A percentile compares a stretch with the other conserved stretches of the same genome.
These are phyloP conservation scores for Fusarium sp. DNA, from an alignment of 2,329 filamentous ascomycete genomes.

Conservation along the genomic window DNA sequence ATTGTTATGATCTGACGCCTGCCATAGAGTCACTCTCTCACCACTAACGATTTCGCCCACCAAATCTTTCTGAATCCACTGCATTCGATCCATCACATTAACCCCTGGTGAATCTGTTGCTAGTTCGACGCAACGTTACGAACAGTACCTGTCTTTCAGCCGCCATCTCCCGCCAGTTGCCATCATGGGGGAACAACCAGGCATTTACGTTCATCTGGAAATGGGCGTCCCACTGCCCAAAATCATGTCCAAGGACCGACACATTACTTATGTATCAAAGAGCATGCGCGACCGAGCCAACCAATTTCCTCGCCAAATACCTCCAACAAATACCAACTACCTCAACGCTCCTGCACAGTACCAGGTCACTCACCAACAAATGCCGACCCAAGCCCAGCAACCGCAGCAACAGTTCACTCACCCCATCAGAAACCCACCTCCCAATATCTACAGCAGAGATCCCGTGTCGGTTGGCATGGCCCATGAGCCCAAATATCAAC, in stretches of 20 bases:
- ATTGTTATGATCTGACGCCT: not conserved
- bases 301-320: conserved; percentile 57
- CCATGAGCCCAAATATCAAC: conserved; percentile 9
- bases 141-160: not conserved
- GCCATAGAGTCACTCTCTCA: not conserved
- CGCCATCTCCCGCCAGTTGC: not conserved
- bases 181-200: conserved; percentile 42
- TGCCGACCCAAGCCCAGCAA: not conserved
- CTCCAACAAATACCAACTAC: conserved; percentile 57
- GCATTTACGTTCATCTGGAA: conserved; percentile 60
- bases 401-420: conserved; percentile 23
- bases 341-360: conserved; percentile 42
- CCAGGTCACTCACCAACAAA: conserved; percentile 12
- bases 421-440: not conserved
- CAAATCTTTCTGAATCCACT: not conserved
- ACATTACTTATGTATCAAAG: conserved; percentile 58
- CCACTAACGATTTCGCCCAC: not conserved
- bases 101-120: not conserved
- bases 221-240: conserved; percentile 62
- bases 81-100: not conserved
- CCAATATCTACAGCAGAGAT: conserved; percentile 16
- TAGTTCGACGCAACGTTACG: not conserved
- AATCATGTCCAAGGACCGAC: conserved; percentile 54
- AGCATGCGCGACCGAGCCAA: conserved; percentile 53
- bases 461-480: not conserved